These are phyloP conservation scores for Blastobotrys buckinghamii DNA, from an alignment of 1,139 yeast species.

Conservation along the genomic window DNA sequence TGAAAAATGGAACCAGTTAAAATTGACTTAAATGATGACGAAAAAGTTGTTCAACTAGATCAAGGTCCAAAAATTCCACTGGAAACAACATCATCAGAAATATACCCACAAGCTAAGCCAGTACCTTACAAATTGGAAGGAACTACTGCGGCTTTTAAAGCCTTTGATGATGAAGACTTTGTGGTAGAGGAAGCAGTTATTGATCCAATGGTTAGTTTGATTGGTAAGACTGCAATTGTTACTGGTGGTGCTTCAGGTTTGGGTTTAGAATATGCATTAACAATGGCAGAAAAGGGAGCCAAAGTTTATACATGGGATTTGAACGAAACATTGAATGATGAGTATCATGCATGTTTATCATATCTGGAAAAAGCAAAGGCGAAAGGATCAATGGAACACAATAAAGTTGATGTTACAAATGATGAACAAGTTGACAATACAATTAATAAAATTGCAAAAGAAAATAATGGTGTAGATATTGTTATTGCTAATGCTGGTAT, in stretches of 20 bases:
- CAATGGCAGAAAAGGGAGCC: constrained; percentile 70
- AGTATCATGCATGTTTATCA: constrained; percentile 58
- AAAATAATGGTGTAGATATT: constrained; percentile 56
- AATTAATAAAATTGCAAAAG: constrained; percentile 53
- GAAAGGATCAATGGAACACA: constrained; percentile 34
- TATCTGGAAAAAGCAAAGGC: constrained; percentile 57
- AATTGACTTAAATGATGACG: too few species aligned
- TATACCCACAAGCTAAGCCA: too few species aligned
- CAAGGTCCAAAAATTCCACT: too few species aligned
- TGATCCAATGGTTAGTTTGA: constrained; percentile 32
- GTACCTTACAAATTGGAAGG: too few species aligned
- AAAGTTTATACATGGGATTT: constrained; percentile 41
- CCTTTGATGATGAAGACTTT: too few species aligned
- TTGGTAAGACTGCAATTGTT: constrained; percentile 65
- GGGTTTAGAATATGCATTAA: constrained; percentile 64
- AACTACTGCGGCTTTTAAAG: too few species aligned
- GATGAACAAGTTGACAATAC: constrained; percentile 51
- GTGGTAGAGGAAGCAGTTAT: constrained; percentile 17
- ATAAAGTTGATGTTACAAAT: constrained; percentile 42
- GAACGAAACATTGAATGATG: constrained; percentile 37
- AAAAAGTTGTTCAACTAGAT: too few species aligned
- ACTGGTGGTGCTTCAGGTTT: constrained; percentile 74
- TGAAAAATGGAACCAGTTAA: too few species aligned
- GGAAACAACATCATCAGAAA: too few species aligned
- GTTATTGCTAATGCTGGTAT: constrained; percentile 60